These are phyloP conservation scores for Lumnitzera racemosa DNA, from an alignment of 345 rosid genomes.

Conservation along the genomic window DNA sequence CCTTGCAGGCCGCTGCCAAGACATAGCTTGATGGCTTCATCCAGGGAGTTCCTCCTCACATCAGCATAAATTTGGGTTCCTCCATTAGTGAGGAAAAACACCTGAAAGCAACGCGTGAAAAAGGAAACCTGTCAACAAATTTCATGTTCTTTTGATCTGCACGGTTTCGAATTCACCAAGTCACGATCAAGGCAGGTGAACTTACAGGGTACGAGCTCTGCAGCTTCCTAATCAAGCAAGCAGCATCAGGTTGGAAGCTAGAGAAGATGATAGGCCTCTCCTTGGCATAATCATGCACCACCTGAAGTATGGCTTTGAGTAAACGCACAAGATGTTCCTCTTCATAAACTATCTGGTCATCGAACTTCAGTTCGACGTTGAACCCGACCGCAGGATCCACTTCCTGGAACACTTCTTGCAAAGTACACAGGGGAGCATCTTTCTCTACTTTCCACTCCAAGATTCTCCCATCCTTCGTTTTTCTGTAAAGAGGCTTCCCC, in stretches of 20 bases:
- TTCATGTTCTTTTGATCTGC: neutral
- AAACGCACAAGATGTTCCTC: constrained; percentile 43
- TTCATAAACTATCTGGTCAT: constrained; percentile 56
- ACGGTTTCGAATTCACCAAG: neutral
- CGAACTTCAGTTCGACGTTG: constrained; percentile 86
- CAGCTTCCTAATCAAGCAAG: constrained; percentile 48
- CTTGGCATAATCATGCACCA: constrained; percentile 45
- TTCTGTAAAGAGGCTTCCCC: constrained; percentile 53
- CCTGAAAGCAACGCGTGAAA: constrained; percentile 24
- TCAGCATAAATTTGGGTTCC: constrained; percentile 46
- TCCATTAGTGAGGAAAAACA: constrained; percentile 73
- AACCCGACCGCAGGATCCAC: constrained; percentile 60
- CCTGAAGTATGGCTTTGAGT: constrained; percentile 51
- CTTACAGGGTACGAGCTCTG: constrained; percentile 75
- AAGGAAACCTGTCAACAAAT: neutral
- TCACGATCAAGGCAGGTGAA: neutral
- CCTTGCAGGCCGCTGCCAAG: constrained; percentile 64
- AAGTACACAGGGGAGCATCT: constrained; percentile 70
- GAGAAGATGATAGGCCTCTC: constrained; percentile 79
- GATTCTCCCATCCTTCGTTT: constrained; percentile 73
- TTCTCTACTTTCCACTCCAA: constrained; percentile 56
- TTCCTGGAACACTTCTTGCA: constrained; percentile 63
- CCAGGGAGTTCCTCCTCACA: constrained; percentile 72
- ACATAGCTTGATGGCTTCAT: constrained; percentile 80
- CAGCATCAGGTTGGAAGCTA: constrained; percentile 91